Conservation (phyloP, 2,329 filamentous ascomycete genomes). For the Monascus ruber region DNA sequence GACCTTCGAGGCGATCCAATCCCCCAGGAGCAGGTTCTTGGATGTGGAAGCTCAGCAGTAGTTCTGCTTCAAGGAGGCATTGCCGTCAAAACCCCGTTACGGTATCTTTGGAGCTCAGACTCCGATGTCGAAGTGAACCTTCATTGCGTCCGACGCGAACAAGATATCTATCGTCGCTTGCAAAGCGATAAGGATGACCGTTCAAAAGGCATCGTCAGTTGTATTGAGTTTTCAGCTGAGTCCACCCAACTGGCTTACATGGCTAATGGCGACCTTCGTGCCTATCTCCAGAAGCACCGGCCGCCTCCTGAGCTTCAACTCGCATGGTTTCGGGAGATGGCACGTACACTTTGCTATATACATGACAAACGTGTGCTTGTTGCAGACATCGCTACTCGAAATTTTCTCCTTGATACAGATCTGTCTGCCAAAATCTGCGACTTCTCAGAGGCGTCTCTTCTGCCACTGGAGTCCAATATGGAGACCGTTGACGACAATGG, state of each 20-base stretch:
- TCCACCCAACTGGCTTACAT: constrained; percentile 1
- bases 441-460: constrained; percentile 9
- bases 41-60: too few species aligned
- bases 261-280: constrained; percentile 3
- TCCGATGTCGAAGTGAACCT: constrained; percentile 7
- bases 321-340: constrained; percentile 10
- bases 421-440: constrained; percentile 11
- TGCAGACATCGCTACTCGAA: constrained; percentile 12
- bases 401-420: constrained; percentile 11
- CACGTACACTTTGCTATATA: constrained; percentile 6
- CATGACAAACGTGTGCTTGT: constrained; percentile 9
- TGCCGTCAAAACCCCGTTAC: too few species aligned
- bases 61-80: too few species aligned
- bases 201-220: constrained; percentile 6
- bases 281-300: constrained; percentile 1
- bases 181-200: constrained; percentile 1
- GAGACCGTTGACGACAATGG: constrained; percentile 9
- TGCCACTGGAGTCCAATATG: constrained; percentile 10
- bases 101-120: not conserved
- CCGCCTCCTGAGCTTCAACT: constrained; percentile 1
- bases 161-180: constrained; percentile 8
- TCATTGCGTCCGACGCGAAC: constrained; percentile 7
- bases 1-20: too few species aligned
- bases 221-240: constrained; percentile 1
- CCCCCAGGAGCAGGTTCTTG: too few species aligned